phyloP scores from a whole-genome alignment of 2,329 filamentous ascomycete species.

The Dactylellina haptotyla region DNA sequence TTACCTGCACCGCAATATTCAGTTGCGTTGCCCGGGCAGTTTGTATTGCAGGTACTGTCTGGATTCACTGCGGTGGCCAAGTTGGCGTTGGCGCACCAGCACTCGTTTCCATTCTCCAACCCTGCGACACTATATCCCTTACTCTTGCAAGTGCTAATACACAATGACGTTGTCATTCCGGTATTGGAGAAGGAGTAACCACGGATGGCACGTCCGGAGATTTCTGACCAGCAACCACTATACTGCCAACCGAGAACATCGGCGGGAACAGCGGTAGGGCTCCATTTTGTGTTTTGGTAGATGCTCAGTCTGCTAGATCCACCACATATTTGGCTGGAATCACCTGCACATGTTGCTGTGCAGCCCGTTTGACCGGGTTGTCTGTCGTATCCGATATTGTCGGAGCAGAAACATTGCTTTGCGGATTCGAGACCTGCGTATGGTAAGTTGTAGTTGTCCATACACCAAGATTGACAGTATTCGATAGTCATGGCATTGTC shows the following conservation, averaged over 20 bases:
- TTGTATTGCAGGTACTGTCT: slow-evolving; percentile 17
- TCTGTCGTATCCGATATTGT: slow-evolving; percentile 25
- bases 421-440: slow-evolving; percentile 26
- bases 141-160: slow-evolving; percentile 24
- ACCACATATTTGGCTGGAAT: slow-evolving; percentile 56
- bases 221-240: slow-evolving; percentile 29
- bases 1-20: slow-evolving; percentile 31
- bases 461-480: slow-evolving; percentile 29
- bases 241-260: slow-evolving; percentile 29
- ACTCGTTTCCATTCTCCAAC: slow-evolving; percentile 32
- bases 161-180: slow-evolving; percentile 17
- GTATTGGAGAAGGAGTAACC: slow-evolving; percentile 29
- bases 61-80: slow-evolving; percentile 2
- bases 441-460: slow-evolving; percentile 35
- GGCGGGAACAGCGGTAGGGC: slow-evolving; percentile 6
- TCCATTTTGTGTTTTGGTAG: slow-evolving; percentile 53
- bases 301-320: slow-evolving; percentile 55
- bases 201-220: slow-evolving; percentile 29
- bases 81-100: slow-evolving; percentile 21
- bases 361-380: slow-evolving; percentile 52
- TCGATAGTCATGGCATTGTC: slow-evolving; percentile 27
- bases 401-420: slow-evolving; percentile 39
- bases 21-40: slow-evolving; percentile 34
- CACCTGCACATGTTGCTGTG: slow-evolving; percentile 55
- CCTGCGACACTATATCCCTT: slow-evolving; percentile 29